Evolutionary conservation across 805 yeast species (phyloP).

Genomic region (Candida takata): DNA sequence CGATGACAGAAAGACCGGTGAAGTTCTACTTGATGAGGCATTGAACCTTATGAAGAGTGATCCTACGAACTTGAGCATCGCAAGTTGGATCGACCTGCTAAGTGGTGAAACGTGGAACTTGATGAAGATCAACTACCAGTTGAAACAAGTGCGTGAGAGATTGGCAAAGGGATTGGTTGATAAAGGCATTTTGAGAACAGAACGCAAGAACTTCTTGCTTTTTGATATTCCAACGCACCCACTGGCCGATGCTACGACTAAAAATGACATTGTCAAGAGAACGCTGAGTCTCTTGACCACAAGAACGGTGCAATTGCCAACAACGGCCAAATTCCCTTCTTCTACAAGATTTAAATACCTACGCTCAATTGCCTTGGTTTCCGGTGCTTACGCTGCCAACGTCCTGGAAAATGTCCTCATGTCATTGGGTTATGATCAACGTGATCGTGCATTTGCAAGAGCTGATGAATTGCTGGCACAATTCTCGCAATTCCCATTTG

Average conservation of each 20-base stretch:
- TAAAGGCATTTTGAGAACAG: slow-evolving; percentile 93
- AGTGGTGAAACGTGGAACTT: slow-evolving; percentile 97
- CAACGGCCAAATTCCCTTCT: slow-evolving; percentile 62
- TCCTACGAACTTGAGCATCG: slow-evolving; percentile 68
- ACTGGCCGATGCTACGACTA: slow-evolving; percentile 75
- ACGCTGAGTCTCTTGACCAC: slow-evolving; percentile 62
- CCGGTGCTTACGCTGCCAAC: slow-evolving; percentile 92
- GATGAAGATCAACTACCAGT: slow-evolving; percentile 88
- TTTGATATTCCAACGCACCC: slow-evolving; percentile 99
- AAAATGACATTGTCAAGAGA: slow-evolving; percentile 72
- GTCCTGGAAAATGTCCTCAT: slow-evolving; percentile 86
- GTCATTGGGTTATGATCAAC: slow-evolving; percentile 71
- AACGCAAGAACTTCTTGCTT: slow-evolving; percentile 85
- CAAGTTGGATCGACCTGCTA: slow-evolving; percentile 88
- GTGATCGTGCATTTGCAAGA: slow-evolving; percentile 87
- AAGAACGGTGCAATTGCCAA: slow-evolving; percentile 55
- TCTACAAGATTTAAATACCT: slow-evolving; percentile 61
- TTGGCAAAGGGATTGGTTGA: slow-evolving; percentile 95
- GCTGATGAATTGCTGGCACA: slow-evolving; percentile 88
- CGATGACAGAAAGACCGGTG: slow-evolving; percentile 86
- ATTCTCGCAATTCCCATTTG: slow-evolving; percentile 82
- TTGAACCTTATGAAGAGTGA: slow-evolving; percentile 82
- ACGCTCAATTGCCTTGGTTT: slow-evolving; percentile 74
- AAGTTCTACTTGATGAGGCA: slow-evolving; percentile 90
- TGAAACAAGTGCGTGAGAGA: slow-evolving; percentile 95